These are phyloP conservation scores for Globisporangium apiculatum DNA, from an alignment of 352 stramenopile genomes.

Conservation along the genomic window DNA sequence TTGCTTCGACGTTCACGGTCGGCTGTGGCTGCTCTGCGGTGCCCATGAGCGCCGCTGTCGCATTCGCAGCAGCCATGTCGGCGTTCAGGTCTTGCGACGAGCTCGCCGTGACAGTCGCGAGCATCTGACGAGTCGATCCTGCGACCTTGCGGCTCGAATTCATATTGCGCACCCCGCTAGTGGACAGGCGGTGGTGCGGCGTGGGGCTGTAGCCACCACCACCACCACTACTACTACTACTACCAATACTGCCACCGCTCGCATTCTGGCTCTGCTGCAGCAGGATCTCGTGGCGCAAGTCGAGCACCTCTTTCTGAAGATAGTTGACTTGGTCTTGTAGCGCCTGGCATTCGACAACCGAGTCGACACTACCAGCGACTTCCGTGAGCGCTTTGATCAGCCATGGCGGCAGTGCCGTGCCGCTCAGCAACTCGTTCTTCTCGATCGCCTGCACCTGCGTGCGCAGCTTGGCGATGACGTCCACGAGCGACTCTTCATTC, in stretches of 20 bases:
- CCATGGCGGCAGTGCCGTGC: constrained; percentile 57
- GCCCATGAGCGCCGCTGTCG: constrained; percentile 12
- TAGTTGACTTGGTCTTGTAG: constrained; percentile 67
- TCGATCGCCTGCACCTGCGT: constrained; percentile 59
- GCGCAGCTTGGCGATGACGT: constrained; percentile 66
- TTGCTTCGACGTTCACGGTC: constrained; percentile 1
- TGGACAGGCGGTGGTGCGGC: constrained; percentile 52
- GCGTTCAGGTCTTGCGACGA: constrained; percentile 16
- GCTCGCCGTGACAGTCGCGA: constrained; percentile 13
- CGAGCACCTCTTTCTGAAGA: constrained; percentile 72
- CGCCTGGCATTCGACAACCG: constrained; percentile 71
- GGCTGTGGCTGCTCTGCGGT: neutral
- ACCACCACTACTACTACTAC: neutral
- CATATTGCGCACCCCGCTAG: constrained; percentile 17
- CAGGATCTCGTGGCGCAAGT: constrained; percentile 72
- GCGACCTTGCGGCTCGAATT: constrained; percentile 5
- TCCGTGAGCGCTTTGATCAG: constrained; percentile 65
- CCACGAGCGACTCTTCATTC: constrained; percentile 73
- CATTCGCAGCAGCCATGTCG: constrained; percentile 15
- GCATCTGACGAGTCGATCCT: neutral
- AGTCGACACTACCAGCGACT: constrained; percentile 75
- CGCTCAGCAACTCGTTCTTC: constrained; percentile 71
- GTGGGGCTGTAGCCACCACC: constrained; percentile 31
- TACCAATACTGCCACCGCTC: neutral
- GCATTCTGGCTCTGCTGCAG: constrained; percentile 41